A percentile compares a stretch with the other conserved stretches of the same genome.
phyloP scores from a whole-genome alignment of 495 filamentous ascomycete genomes.

The Hypoxylon crocopeplum region DNA sequence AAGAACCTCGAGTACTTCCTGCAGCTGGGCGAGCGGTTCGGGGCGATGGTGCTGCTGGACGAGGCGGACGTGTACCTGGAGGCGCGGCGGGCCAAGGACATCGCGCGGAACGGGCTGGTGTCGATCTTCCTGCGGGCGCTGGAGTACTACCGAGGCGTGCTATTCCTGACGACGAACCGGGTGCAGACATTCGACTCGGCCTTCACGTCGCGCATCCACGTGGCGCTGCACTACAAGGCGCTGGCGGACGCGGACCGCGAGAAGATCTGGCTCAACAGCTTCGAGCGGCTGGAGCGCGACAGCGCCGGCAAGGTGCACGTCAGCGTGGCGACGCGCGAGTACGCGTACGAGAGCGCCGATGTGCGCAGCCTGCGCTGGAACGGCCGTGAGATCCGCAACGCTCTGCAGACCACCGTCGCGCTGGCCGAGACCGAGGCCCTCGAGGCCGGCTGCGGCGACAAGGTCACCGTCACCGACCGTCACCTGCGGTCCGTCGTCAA shows the following conservation, averaged over 20 bases:
- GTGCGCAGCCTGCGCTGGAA: slow-evolving; percentile 45
- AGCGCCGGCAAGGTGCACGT: slow-evolving; percentile 42
- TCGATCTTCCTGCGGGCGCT: slow-evolving; percentile 61
- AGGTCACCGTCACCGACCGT: slow-evolving; percentile 42
- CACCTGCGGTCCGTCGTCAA: slow-evolving; percentile 46
- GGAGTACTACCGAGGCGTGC: slow-evolving; percentile 51
- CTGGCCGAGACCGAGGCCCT: slow-evolving; percentile 51
- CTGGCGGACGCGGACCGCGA: slow-evolving; percentile 44
- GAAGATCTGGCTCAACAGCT: slow-evolving; percentile 49
- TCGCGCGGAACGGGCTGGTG: slow-evolving; percentile 79
- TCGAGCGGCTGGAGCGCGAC: slow-evolving; percentile 50
- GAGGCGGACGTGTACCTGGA: slow-evolving; percentile 62
- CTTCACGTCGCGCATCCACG: slow-evolving; percentile 52
- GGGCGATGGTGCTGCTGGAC: slow-evolving; percentile 51
- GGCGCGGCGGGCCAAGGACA: slow-evolving; percentile 71
- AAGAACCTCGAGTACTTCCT: slow-evolving; percentile 48
- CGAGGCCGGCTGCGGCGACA: slow-evolving; percentile 41
- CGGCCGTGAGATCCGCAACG: slow-evolving; percentile 52
- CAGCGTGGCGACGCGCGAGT: slow-evolving; percentile 39
- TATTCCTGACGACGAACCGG: slow-evolving; percentile 54
- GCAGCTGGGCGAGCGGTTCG: slow-evolving; percentile 50
- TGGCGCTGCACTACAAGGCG: slow-evolving; percentile 49
- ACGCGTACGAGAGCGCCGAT: slow-evolving; percentile 37
- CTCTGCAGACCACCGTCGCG: slow-evolving; percentile 52
- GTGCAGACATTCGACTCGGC: slow-evolving; percentile 52